phyloP scores from a whole-genome alignment of 169 alveolate genomes.

The Cardiosporidium cionae region DNA sequence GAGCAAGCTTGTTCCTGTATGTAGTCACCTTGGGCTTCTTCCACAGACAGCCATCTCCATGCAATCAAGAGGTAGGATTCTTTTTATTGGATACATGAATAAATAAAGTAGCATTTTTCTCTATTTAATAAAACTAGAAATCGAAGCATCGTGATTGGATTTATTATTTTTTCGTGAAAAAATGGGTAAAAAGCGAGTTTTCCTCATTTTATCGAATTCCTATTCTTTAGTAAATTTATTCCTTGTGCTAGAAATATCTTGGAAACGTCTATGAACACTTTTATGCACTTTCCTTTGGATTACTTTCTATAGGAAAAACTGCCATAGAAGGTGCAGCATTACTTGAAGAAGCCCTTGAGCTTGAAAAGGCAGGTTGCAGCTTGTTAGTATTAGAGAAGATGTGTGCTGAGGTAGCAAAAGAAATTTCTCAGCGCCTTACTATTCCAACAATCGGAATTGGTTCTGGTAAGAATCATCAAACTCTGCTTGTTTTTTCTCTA shows the following conservation, averaged over 20 bases:
- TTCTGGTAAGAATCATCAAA: conserved; percentile 13
- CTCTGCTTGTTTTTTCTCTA: neutral
- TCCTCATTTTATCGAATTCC: no score
- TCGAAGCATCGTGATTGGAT: neutral
- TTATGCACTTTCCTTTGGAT: no score
- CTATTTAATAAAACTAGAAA: neutral
- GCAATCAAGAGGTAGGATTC: no score
- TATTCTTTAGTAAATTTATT: no score
- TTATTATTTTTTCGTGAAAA: neutral
- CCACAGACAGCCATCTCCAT: conserved; percentile 39
- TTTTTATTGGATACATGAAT: no score
- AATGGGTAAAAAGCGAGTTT: no score
- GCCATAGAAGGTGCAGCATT: no score
- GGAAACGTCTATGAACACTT: no score
- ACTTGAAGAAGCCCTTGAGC: neutral
- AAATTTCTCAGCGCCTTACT: conserved; percentile 9
- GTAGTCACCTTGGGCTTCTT: conserved; percentile 32
- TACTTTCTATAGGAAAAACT: no score
- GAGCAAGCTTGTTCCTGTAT: conserved; percentile 13
- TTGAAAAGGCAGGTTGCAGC: neutral
- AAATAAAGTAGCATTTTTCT: no score
- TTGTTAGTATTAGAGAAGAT: conserved; percentile 32
- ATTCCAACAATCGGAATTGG: conserved; percentile 40
- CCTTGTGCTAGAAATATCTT: no score
- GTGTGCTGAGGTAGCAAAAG: conserved; percentile 37